phyloP scores from a whole-genome alignment of 1,284 basidiomycete genomes.

The Microbotryum silenes-acaulis region DNA sequence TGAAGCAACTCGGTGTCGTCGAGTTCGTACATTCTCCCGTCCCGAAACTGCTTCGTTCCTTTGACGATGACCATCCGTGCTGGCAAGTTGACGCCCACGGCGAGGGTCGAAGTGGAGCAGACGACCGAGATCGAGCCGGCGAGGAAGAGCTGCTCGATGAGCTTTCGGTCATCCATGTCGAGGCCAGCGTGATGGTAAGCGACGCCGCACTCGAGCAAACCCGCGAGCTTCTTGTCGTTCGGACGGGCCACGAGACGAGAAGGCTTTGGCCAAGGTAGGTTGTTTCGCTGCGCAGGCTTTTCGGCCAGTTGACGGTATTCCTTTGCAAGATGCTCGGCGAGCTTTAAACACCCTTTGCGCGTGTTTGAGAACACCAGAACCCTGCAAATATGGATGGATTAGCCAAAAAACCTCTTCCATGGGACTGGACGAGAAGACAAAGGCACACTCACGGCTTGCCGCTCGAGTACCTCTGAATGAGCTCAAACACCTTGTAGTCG shows the following conservation, averaged over 20 bases:
- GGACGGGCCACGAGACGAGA: not conserved
- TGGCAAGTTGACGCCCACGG: slow-evolving; percentile 73
- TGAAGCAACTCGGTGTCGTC: slow-evolving; percentile 1
- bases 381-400: not conserved
- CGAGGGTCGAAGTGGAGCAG: slow-evolving; percentile 58
- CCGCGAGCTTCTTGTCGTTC: slow-evolving; percentile 35
- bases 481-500: slow-evolving; percentile 63
- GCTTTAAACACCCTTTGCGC: slow-evolving; percentile 58
- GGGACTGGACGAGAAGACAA: not conserved
- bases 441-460: slow-evolving; percentile 53
- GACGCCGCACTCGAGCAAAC: slow-evolving; percentile 50
- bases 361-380: slow-evolving; percentile 79
- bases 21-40: slow-evolving; percentile 48
- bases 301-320: slow-evolving; percentile 57
- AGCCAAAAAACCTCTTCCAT: not conserved
- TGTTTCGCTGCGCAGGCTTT: slow-evolving; percentile 45
- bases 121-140: slow-evolving; percentile 59
- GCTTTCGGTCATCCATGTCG: slow-evolving; percentile 58
- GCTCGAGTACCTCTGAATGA: slow-evolving; percentile 60
- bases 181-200: slow-evolving; percentile 83
- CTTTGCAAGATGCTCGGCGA: slow-evolving; percentile 66
- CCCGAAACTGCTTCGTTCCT: slow-evolving; percentile 58
- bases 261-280: slow-evolving; percentile 37
- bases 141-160: slow-evolving; percentile 62
- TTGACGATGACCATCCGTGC: slow-evolving; percentile 56